phyloP scores from a whole-genome alignment of 371 early-diverging fungal species.

The Batkoa obscura region DNA sequence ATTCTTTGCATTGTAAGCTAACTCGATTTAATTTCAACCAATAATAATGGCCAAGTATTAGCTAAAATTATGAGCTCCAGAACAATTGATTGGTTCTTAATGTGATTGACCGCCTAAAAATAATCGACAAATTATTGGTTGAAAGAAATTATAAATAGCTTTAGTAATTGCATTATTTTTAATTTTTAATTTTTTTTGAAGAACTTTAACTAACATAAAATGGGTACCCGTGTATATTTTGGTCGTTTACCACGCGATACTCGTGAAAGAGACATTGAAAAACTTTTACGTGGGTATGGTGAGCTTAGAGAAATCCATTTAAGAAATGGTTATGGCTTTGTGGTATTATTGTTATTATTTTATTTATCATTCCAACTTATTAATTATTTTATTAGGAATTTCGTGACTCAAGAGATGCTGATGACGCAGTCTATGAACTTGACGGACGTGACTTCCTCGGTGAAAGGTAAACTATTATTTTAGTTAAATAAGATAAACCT shows the following conservation, averaged over 20 bases:
- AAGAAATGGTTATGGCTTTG: slow-evolving; percentile 54
- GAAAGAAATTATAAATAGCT: too few relatives aligned
- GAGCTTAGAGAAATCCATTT: slow-evolving; percentile 50
- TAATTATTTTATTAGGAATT: slow-evolving; percentile 21
- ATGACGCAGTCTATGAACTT: slow-evolving; percentile 49
- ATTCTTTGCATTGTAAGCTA: too few relatives aligned
- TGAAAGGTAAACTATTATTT: slow-evolving; percentile 29
- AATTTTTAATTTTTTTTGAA: too few relatives aligned
- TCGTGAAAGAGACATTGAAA: slow-evolving; percentile 43
- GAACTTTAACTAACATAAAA: too few relatives aligned
- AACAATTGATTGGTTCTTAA: too few relatives aligned
- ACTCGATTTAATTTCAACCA: too few relatives aligned
- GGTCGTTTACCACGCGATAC: slow-evolving; percentile 48
- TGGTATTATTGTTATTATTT: slow-evolving; percentile 13
- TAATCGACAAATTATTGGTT: too few relatives aligned
- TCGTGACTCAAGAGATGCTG: slow-evolving; percentile 44
- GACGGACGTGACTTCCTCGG: slow-evolving; percentile 50
- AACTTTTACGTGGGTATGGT: slow-evolving; percentile 41
- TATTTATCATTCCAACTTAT: background rate
- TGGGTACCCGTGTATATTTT: slow-evolving; percentile 30
- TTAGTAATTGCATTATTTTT: too few relatives aligned
- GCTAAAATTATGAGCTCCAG: too few relatives aligned
- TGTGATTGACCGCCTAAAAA: too few relatives aligned
- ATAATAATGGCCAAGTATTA: too few relatives aligned
- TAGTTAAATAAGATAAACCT: background rate